Conservation (phyloP, 2,329 filamentous ascomycete genomes). For the Paradendryphiella salina region DNA sequence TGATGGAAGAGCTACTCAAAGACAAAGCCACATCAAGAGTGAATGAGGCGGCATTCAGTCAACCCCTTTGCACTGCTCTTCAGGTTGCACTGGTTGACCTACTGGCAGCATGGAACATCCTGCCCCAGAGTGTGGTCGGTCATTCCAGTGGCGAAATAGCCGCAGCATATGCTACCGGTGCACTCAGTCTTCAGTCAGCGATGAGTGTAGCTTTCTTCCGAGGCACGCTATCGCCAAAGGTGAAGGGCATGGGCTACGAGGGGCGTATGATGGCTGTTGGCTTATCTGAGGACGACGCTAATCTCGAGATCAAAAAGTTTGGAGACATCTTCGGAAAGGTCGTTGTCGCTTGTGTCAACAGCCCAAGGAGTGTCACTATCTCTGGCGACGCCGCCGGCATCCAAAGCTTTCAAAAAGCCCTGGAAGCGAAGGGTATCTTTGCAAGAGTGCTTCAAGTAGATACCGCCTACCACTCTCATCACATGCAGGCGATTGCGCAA, state of each 20-base stretch:
- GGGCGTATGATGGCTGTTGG: conserved; percentile 41
- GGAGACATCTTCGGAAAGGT: conserved; percentile 20
- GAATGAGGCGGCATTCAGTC: conserved; percentile 16
- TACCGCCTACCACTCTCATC: conserved; percentile 53
- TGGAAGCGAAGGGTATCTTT: conserved; percentile 47
- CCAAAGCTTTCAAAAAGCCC: conserved; percentile 32
- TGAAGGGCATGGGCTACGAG: conserved; percentile 9
- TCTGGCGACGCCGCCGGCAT: conserved; percentile 51
- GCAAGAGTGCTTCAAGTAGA: conserved; percentile 47
- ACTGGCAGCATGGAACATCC: conserved; percentile 17
- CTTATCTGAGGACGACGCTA: conserved; percentile 21
- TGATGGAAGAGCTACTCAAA: conserved; percentile 17
- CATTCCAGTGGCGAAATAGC: conserved; percentile 38
- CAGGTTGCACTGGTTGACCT: conserved; percentile 32
- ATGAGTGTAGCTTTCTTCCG: conserved; percentile 21
- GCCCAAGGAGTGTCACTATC: conserved; percentile 49
- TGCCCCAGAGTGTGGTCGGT: conserved; percentile 22
- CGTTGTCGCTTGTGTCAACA: conserved; percentile 45
- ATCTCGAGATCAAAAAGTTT: conserved; percentile 4
- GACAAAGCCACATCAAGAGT: conserved; percentile 10
- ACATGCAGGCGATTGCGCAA: conserved; percentile 40
- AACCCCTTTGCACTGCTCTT: conserved; percentile 28
- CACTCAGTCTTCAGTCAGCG: conserved; percentile 9
- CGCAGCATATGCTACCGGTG: conserved; percentile 27
- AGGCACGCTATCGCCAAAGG: conserved; percentile 9